phyloP scores from a whole-genome alignment of 2,329 filamentous ascomycete genomes.

The Dactylellina parvicollis region DNA sequence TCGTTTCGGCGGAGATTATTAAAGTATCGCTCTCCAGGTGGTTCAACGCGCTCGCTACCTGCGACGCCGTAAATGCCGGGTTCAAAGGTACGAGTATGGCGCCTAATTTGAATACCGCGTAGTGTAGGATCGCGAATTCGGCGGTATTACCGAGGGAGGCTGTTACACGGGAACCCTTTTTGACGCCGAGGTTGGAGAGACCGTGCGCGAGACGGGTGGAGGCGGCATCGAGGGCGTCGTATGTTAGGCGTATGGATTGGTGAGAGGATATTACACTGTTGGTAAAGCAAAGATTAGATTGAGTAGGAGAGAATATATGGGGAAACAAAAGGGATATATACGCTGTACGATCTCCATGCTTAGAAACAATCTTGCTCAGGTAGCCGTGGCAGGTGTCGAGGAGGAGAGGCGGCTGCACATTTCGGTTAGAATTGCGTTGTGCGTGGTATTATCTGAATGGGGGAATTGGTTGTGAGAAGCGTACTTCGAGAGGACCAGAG shows the following conservation, averaged over 20 bases:
- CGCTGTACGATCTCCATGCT: slow-evolving; percentile 48
- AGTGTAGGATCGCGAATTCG: slow-evolving; percentile 81
- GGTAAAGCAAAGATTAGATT: background rate
- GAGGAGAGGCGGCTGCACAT: slow-evolving; percentile 32
- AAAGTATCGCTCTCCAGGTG: slow-evolving; percentile 79
- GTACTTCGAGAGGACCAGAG: slow-evolving; percentile 41
- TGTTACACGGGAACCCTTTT: slow-evolving; percentile 84
- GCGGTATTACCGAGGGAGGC: slow-evolving; percentile 85
- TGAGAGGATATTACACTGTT: slow-evolving; percentile 68
- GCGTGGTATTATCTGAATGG: background rate
- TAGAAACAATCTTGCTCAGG: slow-evolving; percentile 39
- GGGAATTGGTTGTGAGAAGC: background rate
- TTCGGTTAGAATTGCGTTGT: slow-evolving; percentile 9
- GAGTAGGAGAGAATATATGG: background rate
- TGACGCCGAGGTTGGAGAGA: slow-evolving; percentile 75
- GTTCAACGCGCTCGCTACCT: slow-evolving; percentile 79
- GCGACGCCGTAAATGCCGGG: slow-evolving; percentile 81
- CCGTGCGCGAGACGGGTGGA: slow-evolving; percentile 81
- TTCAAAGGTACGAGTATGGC: slow-evolving; percentile 93
- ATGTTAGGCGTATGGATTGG: slow-evolving; percentile 75
- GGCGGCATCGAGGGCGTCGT: slow-evolving; percentile 75
- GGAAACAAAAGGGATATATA: background rate
- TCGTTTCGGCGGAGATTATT: slow-evolving; percentile 86
- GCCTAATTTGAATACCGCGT: slow-evolving; percentile 93
- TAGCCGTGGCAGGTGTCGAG: slow-evolving; percentile 47